Evolutionary conservation across 1,139 yeast species (phyloP).

Genomic region (Yamadazyma membranifaciens): DNA sequence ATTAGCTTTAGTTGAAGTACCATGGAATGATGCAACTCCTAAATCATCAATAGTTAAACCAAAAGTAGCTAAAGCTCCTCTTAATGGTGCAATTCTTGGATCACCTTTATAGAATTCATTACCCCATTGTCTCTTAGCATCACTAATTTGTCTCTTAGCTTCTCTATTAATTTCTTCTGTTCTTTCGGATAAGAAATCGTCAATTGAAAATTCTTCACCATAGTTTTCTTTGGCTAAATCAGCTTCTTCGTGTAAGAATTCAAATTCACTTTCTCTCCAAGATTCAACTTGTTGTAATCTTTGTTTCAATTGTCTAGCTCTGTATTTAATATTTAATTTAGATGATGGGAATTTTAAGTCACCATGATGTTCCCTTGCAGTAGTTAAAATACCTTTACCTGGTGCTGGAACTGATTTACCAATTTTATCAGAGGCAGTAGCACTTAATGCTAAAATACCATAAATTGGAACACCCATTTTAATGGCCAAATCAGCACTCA

Average conservation of each 20-base stretch:
- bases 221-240: conserved; percentile 69
- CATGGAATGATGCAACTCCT: conserved; percentile 99
- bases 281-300: conserved; percentile 76
- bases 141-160: conserved; percentile 79
- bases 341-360: conserved; percentile 79
- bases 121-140: conserved; percentile 94
- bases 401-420: conserved; percentile 99
- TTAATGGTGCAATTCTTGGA: conserved; percentile 92
- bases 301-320: conserved; percentile 83
- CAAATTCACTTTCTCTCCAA: conserved; percentile 84
- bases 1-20: conserved; percentile 97
- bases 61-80: conserved; percentile 95
- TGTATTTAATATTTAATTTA: conserved; percentile 85
- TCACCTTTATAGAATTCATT: conserved; percentile 89
- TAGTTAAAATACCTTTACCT: conserved; percentile 98
- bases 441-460: conserved; percentile 90
- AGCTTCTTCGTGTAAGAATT: conserved; percentile 46
- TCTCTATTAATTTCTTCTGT: conserved; percentile 85
- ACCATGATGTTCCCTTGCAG: conserved; percentile 93
- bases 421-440: conserved; percentile 97
- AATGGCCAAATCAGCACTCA: conserved; percentile 92
- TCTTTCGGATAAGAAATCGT: conserved; percentile 72
- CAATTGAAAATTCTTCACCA: conserved; percentile 48
- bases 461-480: conserved; percentile 99
- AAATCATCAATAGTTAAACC: conserved; percentile 92